These are phyloP conservation scores for Musa itinerans DNA, from an alignment of 176 grass and related monocot genomes.

Conservation along the genomic window DNA sequence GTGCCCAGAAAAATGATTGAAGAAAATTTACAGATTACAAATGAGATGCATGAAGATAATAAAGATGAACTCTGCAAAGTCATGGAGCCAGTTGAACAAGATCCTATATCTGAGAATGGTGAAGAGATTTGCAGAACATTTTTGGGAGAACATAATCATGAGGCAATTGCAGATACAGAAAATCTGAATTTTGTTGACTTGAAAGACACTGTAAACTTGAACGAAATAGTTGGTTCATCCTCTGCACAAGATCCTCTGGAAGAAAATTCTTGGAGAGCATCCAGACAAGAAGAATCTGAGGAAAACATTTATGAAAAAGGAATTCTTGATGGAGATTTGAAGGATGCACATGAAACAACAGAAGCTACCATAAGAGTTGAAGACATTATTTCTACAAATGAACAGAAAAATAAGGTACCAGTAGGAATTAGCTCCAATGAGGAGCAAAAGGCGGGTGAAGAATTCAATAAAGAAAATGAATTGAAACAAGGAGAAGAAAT, in stretches of 20 bases:
- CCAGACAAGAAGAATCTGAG: background rate
- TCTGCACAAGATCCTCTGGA: background rate
- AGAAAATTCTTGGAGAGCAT: background rate
- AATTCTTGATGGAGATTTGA: background rate
- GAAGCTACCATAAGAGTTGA: background rate
- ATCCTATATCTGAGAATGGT: background rate
- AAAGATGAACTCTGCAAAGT: background rate
- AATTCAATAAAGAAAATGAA: background rate
- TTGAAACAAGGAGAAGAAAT: background rate
- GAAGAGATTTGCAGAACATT: background rate
- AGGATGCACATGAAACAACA: background rate
- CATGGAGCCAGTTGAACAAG: background rate
- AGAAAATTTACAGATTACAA: background rate
- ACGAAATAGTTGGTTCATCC: background rate
- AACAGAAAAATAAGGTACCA: slow-evolving; percentile 1
- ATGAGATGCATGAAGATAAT: background rate
- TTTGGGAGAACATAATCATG: background rate
- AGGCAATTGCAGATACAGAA: background rate
- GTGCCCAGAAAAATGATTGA: background rate
- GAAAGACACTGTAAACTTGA: background rate
- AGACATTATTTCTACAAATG: background rate
- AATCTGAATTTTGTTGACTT: background rate
- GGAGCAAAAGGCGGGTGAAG: background rate
- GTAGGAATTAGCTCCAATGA: background rate
- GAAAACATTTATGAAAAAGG: background rate